A percentile compares a stretch with the other conserved stretches of the same genome.
Evolutionary conservation across 345 rosid species (phyloP).

Genomic region (Populus euphratica): DNA sequence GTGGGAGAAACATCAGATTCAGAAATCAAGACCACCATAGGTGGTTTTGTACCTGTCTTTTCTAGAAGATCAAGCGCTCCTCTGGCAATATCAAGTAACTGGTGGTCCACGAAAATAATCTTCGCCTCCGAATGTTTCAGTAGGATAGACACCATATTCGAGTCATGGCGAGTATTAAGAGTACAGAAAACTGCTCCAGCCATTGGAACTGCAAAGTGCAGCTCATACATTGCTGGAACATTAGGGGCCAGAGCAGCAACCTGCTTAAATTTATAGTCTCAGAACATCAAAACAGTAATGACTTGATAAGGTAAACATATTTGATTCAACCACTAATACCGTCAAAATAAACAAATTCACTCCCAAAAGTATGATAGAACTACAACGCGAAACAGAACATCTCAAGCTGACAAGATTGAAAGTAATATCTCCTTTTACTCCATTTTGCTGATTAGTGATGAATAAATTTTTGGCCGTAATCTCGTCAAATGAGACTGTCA

Average conservation of each 20-base stretch:
- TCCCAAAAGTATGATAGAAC: no score
- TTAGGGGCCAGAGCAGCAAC: conserved; percentile 63
- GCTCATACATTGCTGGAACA: conserved; percentile 78
- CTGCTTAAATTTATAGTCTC: conserved; percentile 21
- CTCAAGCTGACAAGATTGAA: no score
- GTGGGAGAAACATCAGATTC: conserved; percentile 25
- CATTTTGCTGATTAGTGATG: no score
- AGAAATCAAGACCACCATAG: conserved; percentile 44
- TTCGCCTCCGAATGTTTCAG: conserved; percentile 57
- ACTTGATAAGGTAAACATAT: no score
- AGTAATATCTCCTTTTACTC: no score
- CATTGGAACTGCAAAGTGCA: conserved; percentile 84
- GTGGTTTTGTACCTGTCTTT: conserved; percentile 31
- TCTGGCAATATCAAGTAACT: conserved; percentile 48
- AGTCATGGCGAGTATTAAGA: conserved; percentile 59
- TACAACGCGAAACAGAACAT: no score
- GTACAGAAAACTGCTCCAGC: conserved; percentile 70
- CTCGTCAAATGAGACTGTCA: no score
- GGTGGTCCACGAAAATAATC: conserved; percentile 54
- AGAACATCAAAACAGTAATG: not conserved
- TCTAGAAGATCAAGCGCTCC: conserved; percentile 49
- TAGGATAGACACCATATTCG: conserved; percentile 48
- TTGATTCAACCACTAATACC: no score
- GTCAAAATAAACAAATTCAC: no score
- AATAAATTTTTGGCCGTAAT: no score